These are phyloP conservation scores for Salvia sclarea DNA, from an alignment of 305 asterid species.

Conservation along the genomic window DNA sequence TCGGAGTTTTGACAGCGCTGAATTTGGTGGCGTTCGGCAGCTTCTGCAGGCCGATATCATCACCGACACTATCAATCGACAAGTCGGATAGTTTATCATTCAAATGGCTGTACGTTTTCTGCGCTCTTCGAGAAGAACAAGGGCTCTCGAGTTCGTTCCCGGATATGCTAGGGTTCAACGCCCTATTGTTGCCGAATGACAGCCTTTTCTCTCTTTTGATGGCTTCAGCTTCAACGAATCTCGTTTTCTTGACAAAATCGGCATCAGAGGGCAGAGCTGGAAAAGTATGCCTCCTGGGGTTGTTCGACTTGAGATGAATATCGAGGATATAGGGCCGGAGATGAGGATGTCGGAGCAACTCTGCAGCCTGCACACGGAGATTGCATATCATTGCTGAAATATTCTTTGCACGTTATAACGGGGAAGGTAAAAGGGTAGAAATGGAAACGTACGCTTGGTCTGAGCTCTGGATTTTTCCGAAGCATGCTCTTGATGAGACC, in stretches of 20 bases:
- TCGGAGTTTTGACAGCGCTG: constrained; percentile 49
- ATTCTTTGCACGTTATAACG: neutral
- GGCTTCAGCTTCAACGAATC: constrained; percentile 51
- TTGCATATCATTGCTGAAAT: neutral
- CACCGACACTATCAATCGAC: constrained; percentile 51
- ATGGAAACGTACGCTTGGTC: constrained; percentile 81
- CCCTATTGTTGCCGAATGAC: constrained; percentile 77
- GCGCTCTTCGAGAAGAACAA: constrained; percentile 50
- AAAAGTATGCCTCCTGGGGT: constrained; percentile 63
- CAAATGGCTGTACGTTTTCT: constrained; percentile 44
- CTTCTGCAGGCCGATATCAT: constrained; percentile 44
- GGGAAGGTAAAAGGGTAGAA: neutral
- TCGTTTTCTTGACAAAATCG: constrained; percentile 53
- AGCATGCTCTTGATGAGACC: constrained; percentile 95
- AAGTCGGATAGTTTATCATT: constrained; percentile 45
- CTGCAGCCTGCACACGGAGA: constrained; percentile 68
- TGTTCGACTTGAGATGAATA: constrained; percentile 56
- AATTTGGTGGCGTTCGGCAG: constrained; percentile 41
- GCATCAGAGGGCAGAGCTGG: constrained; percentile 43
- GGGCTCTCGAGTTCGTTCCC: constrained; percentile 66
- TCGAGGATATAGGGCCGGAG: constrained; percentile 74
- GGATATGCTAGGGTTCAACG: constrained; percentile 93
- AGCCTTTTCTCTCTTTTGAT: constrained; percentile 59
- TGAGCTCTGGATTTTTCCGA: constrained; percentile 80
- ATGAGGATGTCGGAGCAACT: constrained; percentile 78